Percentiles rank a stretch among this genome's conserved stretches.
Evolutionary conservation across 192 early-diverging fungal species (phyloP).

Genomic region (Fimicolochytrium jonesii): DNA sequence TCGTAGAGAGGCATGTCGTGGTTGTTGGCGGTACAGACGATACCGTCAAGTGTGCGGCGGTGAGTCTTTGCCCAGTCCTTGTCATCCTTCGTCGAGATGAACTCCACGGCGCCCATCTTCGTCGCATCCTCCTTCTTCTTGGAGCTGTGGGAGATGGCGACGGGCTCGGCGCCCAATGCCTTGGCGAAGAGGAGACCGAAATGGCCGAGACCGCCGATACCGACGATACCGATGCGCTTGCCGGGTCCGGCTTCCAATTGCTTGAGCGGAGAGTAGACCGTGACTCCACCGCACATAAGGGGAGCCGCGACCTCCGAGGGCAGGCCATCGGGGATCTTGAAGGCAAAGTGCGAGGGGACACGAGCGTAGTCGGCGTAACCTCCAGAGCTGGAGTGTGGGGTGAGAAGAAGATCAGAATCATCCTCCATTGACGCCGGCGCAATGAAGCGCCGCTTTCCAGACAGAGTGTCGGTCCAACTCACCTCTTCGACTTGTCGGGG

Average conservation of each 20-base stretch:
- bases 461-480: too few species aligned
- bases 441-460: too few species aligned
- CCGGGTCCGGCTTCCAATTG: slow-evolving; percentile 53
- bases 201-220: slow-evolving; percentile 68
- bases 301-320: slow-evolving; percentile 59
- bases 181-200: slow-evolving; percentile 50
- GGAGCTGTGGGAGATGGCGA: slow-evolving; percentile 25
- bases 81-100: slow-evolving; percentile 34
- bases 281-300: slow-evolving; percentile 76
- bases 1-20: slow-evolving; percentile 1
- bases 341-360: slow-evolving; percentile 19
- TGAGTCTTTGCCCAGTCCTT: slow-evolving; percentile 24
- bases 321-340: slow-evolving; percentile 62
- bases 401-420: background rate
- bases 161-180: slow-evolving; percentile 34
- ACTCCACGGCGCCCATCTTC: slow-evolving; percentile 28
- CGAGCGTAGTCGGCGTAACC: slow-evolving; percentile 25
- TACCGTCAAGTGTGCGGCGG: slow-evolving; percentile 41
- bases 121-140: slow-evolving; percentile 28
- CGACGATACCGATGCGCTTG: slow-evolving; percentile 67
- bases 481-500: slow-evolving; percentile 3
- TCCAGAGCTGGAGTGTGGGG: background rate
- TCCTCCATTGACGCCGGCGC: too few species aligned
- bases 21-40: slow-evolving; percentile 25
- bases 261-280: slow-evolving; percentile 69